Evolutionary conservation across 345 rosid species (phyloP), one percentile per base, ranked within the genome.

Genomic region (Acer negundo): DNA sequence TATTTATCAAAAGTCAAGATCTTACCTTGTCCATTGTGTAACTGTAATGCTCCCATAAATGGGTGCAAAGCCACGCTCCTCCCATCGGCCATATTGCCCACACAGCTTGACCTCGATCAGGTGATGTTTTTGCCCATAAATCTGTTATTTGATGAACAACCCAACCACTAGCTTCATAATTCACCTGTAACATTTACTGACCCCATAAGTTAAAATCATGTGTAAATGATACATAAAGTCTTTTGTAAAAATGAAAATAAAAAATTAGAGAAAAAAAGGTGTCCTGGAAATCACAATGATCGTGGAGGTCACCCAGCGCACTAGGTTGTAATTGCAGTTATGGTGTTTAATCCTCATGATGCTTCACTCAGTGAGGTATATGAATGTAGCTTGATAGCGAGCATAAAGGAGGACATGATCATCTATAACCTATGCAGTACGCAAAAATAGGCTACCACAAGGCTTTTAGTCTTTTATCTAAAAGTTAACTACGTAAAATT

Each of bases 11-110:
- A 56, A 80, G 42, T 38, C n/a, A 66, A 74, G 67, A 72, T 62
- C 92, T 80, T 83, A 96, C 99, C 81, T 86, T 88, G 87, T 96
- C 97, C 90, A 86, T 58, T 15, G 98, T 90, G 81, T 91, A 96
- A 35, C 82, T 73, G 78, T 92, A 96, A 78, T 96, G 95, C 84
- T 96, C 99, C 99, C 99, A 94, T 20, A 91, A 86, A 86, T 92
- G 99, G 53, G 97, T 92, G 79, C 94, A 96, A 72, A 92, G 90
- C 98, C 99, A 96, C 31, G 98, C 92, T 72, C 99, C 99, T 44
- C 99, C 99, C 98, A 96, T 96, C 16, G 98, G 99, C 99, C 99
- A 96, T 28, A 96, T 56, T n/a, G 94, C 94, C 94, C 94, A 96
- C 23, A 83, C 82, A 56, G 91, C 97, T 28, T 90, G 84, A 67